Evolutionary conservation across 2,329 filamentous ascomycete genomes (phyloP).

Genomic region (Monosporascus cannonballus): DNA sequence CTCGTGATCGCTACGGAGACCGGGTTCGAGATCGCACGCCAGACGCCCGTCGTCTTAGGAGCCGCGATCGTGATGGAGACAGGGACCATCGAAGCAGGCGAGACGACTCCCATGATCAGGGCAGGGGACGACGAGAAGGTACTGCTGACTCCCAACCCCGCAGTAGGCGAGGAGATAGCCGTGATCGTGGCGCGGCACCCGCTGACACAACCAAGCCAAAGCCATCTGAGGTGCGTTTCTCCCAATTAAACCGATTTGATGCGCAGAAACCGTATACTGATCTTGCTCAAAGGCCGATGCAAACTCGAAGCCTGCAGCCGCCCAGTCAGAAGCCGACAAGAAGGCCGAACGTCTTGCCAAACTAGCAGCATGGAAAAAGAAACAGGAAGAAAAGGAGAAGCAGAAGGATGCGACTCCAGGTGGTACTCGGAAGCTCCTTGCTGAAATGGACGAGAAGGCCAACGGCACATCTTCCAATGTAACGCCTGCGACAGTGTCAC

Average conservation of each 20-base stretch:
- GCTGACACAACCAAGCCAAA: conserved; percentile 43
- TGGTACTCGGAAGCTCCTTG: conserved; percentile 60
- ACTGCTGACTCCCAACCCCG: conserved; percentile 65
- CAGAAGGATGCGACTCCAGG: conserved; percentile 61
- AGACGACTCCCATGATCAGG: conserved; percentile 67
- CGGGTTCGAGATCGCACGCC: conserved; percentile 48
- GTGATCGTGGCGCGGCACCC: conserved; percentile 43
- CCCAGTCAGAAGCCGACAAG: conserved; percentile 64
- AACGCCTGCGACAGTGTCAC: conserved; percentile 43
- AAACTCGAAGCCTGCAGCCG: conserved; percentile 44
- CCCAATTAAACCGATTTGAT: not conserved
- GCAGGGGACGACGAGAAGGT: conserved; percentile 58
- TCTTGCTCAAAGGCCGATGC: conserved; percentile 37
- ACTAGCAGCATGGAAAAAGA: conserved; percentile 87
- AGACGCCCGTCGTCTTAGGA: conserved; percentile 51
- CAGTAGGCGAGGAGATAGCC: conserved; percentile 60
- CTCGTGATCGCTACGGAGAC: conserved; percentile 53
- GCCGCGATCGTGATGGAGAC: conserved; percentile 51
- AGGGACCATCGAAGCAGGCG: conserved; percentile 62
- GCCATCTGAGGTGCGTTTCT: conserved; percentile 49
- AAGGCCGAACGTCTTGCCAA: conserved; percentile 77
- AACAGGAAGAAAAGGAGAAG: conserved; percentile 72
- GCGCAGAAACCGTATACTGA: conserved; percentile 13
- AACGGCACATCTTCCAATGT: conserved; percentile 37
- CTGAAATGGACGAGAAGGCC: conserved; percentile 68